phyloP scores from a whole-genome alignment of 2,329 filamentous ascomycete species.

The Aspergillus brunneoviolaceus region DNA sequence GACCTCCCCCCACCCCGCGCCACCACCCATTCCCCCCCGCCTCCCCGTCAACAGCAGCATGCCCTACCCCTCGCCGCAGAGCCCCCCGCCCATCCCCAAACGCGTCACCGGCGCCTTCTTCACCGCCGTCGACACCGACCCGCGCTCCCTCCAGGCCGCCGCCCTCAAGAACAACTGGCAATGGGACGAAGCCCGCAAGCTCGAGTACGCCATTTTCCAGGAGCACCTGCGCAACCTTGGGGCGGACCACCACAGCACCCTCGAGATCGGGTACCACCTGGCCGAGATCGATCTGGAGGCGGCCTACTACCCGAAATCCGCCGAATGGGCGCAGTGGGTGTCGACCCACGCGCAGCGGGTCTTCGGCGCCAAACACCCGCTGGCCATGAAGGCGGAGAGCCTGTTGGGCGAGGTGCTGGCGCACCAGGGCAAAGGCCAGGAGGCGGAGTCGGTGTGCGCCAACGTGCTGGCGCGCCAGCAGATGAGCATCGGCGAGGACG shows the following conservation, averaged over 20 bases:
- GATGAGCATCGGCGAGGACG: constrained; percentile 33
- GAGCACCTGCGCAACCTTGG: constrained; percentile 30
- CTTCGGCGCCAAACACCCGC: constrained; percentile 26
- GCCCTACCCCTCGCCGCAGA: constrained; percentile 21
- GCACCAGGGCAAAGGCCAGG: constrained; percentile 26
- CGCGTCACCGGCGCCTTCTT: constrained; percentile 23
- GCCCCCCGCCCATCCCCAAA: constrained; percentile 11
- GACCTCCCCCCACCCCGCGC: constrained; percentile 16
- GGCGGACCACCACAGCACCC: constrained; percentile 30
- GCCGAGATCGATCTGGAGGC: constrained; percentile 30
- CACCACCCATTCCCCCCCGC: constrained; percentile 30
- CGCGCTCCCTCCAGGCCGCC: constrained; percentile 27
- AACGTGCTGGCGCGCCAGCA: constrained; percentile 35
- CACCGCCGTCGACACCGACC: constrained; percentile 26
- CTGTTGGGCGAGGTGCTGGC: constrained; percentile 30
- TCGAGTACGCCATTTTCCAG: constrained; percentile 33
- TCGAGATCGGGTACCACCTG: constrained; percentile 28
- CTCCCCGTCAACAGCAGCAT: constrained; percentile 30
- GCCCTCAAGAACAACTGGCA: constrained; percentile 27
- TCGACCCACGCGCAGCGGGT: constrained; percentile 27
- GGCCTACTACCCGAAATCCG: constrained; percentile 25
- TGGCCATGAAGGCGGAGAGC: constrained; percentile 31
- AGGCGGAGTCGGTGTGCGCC: constrained; percentile 31
- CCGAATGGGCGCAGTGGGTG: constrained; percentile 34
- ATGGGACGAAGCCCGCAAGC: constrained; percentile 31